Base-by-base conservation (phyloP, 2,329 filamentous ascomycete species). In the Phaeomoniella chlamydospora region DNA sequence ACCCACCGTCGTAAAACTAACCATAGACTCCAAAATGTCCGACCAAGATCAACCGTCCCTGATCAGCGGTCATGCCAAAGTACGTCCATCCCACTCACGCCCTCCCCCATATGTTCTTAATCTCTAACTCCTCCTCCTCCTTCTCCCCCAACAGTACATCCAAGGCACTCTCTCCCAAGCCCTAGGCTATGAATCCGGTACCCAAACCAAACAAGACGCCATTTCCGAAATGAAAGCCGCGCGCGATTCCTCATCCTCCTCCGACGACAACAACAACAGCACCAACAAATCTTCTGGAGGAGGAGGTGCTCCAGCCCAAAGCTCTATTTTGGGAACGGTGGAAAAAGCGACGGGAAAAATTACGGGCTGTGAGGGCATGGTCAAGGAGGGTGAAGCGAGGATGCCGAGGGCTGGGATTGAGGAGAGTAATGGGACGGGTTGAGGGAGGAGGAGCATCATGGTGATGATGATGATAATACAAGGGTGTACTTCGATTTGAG, bases 341-440 rank as follows among this genome's bases (percentile, higher is more conserved):
- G 45, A 48, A 37, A 44, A 40, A n/a, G 33, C 34, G 4, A 44
- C 39, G 14, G 46, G 46, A 3, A 36, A 39, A 11, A 18, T 48
- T 35, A 42, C 42, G 4, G 46, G 46, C 4, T 47, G 46, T 26
- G 46, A 47, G 29, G 44, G 45, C 12, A 45, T 48, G 45, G 36
- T 38, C 4, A 39, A 45, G 9, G 45, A 47, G 19, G 45, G 45
- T 3, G 26, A 40, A 35, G 29, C 41, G 29, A 34, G 45, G 35
- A 38, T 47, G n/a, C 36, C 38, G 15, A 31, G 40, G 38, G 35
- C 18, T n/a, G 43, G 42, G 4, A 29, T 34, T 9, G 42, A 40
- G 37, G 45, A 42, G 37, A 38, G 34, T 19, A 38, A 36, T 31
- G 41, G 42, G 3, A 42, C 39, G 14, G 45, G 45, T 15, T 42